Percentiles rank a stretch among this genome's conserved stretches.
phyloP scores from a whole-genome alignment of 768 basidiomycete species.

The Agrocybe pediades region DNA sequence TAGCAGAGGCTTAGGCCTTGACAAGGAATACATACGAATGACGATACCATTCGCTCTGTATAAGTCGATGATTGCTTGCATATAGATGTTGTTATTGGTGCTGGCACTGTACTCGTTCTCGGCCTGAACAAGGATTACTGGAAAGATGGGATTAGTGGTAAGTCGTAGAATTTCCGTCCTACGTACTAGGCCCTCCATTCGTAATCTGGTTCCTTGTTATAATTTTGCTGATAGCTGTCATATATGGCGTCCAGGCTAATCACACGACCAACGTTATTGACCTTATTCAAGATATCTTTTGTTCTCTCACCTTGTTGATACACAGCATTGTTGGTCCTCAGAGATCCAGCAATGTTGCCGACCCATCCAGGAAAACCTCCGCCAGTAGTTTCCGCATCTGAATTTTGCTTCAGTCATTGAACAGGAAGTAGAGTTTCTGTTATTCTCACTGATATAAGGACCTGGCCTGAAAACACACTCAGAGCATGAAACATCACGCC shows the following conservation, averaged over 20 bases:
- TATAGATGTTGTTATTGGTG: conserved; percentile 43
- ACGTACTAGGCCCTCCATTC: conserved; percentile 57
- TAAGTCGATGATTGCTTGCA: conserved; percentile 49
- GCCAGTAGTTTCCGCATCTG: conserved; percentile 54
- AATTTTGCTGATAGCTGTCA: conserved; percentile 49
- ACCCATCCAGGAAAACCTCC: conserved; percentile 65
- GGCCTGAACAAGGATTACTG: conserved; percentile 52
- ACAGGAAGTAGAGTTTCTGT: background rate
- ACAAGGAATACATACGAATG: conserved; percentile 37
- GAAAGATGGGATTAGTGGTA: background rate
- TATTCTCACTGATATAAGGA: conserved; percentile 49
- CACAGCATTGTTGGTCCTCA: conserved; percentile 50
- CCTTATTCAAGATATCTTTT: no score
- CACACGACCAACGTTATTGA: no score
- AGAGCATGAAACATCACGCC: background rate
- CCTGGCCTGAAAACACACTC: conserved; percentile 38
- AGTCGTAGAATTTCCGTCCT: background rate
- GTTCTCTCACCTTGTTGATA: conserved; percentile 46
- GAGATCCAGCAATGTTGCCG: conserved; percentile 49
- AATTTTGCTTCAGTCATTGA: background rate
- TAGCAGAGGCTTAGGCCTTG: background rate
- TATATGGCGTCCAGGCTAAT: conserved; percentile 56
- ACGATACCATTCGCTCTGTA: conserved; percentile 48
- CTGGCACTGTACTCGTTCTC: conserved; percentile 58
- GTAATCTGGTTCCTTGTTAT: conserved; percentile 58